Base-by-base conservation (phyloP, 106 monocot species). In the Dioscorea alata region DNA sequence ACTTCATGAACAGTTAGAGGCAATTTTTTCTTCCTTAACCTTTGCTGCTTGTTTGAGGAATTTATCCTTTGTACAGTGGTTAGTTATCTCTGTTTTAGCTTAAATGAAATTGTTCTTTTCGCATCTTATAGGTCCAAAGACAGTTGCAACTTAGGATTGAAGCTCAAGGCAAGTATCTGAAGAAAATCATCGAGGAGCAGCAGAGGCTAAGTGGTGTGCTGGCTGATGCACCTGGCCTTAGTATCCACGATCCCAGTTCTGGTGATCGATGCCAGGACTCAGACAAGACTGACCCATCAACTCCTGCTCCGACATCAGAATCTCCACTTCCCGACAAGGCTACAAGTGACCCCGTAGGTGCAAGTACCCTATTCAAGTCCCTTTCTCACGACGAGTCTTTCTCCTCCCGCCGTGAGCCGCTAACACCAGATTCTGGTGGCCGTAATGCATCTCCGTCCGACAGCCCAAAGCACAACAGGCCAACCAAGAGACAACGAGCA, bases 101-200 rank as follows among this genome's bases (percentile, higher is more conserved):
- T 2, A 19, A 18, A 16, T 18, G 16, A 56, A 56, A 56, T 6
- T 56, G 54, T 56, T 19, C 19, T 56, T 56, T 56, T 15, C n/a
- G 13, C 4, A 56, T 8, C 42, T 23, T 54, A 48, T 63, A 97
- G 96, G 96, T 97, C 18, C 96, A 97, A 71, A 92, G 96, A 67
- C 96, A 97, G 75, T 59, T 97, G 59, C 92, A 97, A 71, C 70
- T 97, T 51, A 84, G 96, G 35, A 97, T 97, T 75, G 96, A 97
- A 76, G 96, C 96, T 20, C 92, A 97, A 73, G 96, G 92, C 6
- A 86, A 83, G 57, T 92, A 97, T 62, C 88, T 97, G 24, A 90
- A 92, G 74, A 92, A 92, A 72, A 97, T 97, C 66, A 89, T 92
- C 9, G 92, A 96, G 54, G 91, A 97, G 50, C 96, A 97, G 65